Evolutionary conservation across 2,329 filamentous ascomycete genomes (phyloP), one percentile per base, ranked within the genome.

Genomic region (Tricladium varicosporioides): DNA sequence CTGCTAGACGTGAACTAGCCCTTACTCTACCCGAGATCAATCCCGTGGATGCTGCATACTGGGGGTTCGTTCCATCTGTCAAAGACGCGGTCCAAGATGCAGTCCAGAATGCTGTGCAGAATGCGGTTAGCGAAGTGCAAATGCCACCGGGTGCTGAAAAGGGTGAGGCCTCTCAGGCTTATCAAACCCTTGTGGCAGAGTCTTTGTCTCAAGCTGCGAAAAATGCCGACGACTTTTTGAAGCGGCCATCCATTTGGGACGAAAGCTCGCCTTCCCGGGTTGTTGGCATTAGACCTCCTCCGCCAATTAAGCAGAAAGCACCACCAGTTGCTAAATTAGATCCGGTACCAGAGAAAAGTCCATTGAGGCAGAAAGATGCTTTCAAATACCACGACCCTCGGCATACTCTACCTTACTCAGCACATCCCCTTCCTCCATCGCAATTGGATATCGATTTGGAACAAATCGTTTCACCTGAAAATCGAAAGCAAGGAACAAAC

Each of bases 11-110:
- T n/a, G 33, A 50, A 50, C 48, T 13, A 2, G 3, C 19, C 5
- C 11, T 10, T 2, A 10, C n/a, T 18, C 15, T 43, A 31, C 18
- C 48, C 22, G 33, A 16, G 40, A 42, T 53, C 16, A 60, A 61
- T 54, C 54, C 61, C 22, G 43, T 60, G 2, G 65, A 65, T 49
- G 59, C 60, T 22, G 53, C 59, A 16, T 68, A 69, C 31, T 68
- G 66, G 67, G 66, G 65, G 1, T 69, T 68, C 57, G 60, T 63
- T 15, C 67, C 66, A 18, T 48, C 49, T 8, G 60, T 68, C 7
- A 66, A 64, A 46, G 66, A 67, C 32, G 63, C 60, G 2, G 63
- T 68, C 15, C 62, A 68, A 22, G 60, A 61, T 56, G 65, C 63
- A n/a, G 63, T 69, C 2, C 61, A 66, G 51, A 50, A 54, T n/a